Evolutionary conservation across 1,284 basidiomycete species (phyloP), one percentile per base, ranked within the genome.

Genomic region (Heimioporus retisporus): DNA sequence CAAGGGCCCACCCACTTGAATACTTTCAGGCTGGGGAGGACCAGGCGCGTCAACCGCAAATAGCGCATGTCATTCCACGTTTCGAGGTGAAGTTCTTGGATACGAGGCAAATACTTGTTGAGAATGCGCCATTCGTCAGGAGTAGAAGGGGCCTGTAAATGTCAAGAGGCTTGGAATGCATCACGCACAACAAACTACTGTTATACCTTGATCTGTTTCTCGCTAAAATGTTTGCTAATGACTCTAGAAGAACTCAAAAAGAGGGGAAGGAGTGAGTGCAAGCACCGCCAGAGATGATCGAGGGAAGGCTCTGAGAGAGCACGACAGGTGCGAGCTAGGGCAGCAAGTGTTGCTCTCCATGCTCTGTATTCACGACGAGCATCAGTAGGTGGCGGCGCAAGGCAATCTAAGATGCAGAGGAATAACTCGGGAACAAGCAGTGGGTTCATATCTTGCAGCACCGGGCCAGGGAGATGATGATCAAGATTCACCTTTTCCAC

Each of bases 61-160:
- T 10, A 10, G 23, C 11, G 11, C 19, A n/a, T 6, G n/a, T 57
- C 65, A 11, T 40, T 13, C 35, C 35, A 11, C 54, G 28, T 42
- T 10, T 14, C 31, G 18, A 64, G n/a, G 10, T 51, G 40, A 15
- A 60, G 43, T 4, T 55, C 44, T 35, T 54, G 58, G 35, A 64
- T 60, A 25, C 63, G 63, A n/a, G 16, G 31, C 35, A 44, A 15
- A 18, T 64, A 64, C 16, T 31, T 42, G 5, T 64, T n/a, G 31
- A 64, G 28, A 35, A n/a, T n/a, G 6, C 18, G 46, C 21, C 46
- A n/a, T 21, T 48, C 46, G 46, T 18, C 46, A 7, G 46, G 6
- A 21, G 46, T 48, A 19, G 46, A n/a, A 48, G 46, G 46, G 18
- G 46, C 21, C 46, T 48, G 18, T 48, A 8, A 11, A 48, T 48